These are phyloP conservation scores for Cyberlindnera lachancei DNA, from an alignment of 805 yeast species.

Conservation along the genomic window DNA sequence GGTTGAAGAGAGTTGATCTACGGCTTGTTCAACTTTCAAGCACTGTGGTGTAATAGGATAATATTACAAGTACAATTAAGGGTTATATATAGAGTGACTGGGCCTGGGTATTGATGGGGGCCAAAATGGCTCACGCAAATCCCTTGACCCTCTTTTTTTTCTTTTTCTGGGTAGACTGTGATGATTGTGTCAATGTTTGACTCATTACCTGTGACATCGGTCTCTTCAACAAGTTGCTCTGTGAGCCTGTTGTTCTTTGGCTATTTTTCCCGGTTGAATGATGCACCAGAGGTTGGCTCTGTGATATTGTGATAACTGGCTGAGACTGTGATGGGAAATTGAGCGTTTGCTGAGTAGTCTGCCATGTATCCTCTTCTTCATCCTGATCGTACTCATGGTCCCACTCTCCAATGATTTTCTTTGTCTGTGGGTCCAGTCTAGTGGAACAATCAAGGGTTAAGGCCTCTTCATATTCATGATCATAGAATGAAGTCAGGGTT, in stretches of 20 bases:
- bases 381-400: constrained; percentile 11
- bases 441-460: neutral
- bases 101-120: too few relatives aligned
- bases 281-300: constrained; percentile 9
- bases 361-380: constrained; percentile 6
- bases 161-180: constrained; percentile 9
- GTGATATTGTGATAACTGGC: constrained; percentile 15
- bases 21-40: too few relatives aligned
- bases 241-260: too few relatives aligned
- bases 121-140: too few relatives aligned
- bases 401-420: constrained; percentile 12
- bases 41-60: too few relatives aligned
- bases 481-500: constrained; percentile 7
- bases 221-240: too few relatives aligned
- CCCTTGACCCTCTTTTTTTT: constrained; percentile 15
- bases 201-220: too few relatives aligned
- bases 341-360: constrained; percentile 1
- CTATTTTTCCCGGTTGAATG: constrained; percentile 1
- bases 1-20: too few relatives aligned
- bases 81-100: too few relatives aligned
- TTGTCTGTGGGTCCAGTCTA: constrained; percentile 2
- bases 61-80: too few relatives aligned
- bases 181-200: neutral
- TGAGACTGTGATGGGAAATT: constrained; percentile 3
- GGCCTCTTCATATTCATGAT: constrained; percentile 5